Percentiles rank a stretch among this genome's conserved stretches.
Evolutionary conservation across 2,329 filamentous ascomycete genomes (phyloP).

Genomic region (Colletotrichum magnum): DNA sequence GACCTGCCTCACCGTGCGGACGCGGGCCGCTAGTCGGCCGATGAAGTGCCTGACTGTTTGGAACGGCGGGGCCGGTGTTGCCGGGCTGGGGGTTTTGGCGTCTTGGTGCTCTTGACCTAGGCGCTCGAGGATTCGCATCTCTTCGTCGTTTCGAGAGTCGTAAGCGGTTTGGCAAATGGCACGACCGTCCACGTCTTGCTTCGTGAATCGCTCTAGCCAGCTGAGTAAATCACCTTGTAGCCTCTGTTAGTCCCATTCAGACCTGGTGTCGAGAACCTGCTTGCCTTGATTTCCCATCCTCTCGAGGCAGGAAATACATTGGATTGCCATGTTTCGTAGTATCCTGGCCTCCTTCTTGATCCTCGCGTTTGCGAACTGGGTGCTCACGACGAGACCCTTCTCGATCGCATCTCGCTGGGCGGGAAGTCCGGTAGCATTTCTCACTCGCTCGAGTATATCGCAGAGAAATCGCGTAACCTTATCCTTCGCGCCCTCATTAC

Average conservation of each 20-base stretch:
- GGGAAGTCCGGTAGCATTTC: background rate
- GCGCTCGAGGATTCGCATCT: slow-evolving; percentile 22
- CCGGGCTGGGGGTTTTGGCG: background rate
- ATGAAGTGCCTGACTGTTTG: slow-evolving; percentile 55
- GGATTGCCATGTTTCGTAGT: slow-evolving; percentile 33
- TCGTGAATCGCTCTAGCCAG: slow-evolving; percentile 7
- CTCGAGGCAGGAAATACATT: slow-evolving; percentile 28
- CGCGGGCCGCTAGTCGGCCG: slow-evolving; percentile 60
- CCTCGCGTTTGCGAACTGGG: slow-evolving; percentile 43
- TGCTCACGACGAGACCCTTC: background rate
- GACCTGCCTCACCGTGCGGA: slow-evolving; percentile 55
- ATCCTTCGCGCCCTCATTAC: slow-evolving; percentile 49
- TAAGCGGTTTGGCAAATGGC: background rate
- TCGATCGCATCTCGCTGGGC: background rate
- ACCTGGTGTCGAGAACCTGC: background rate
- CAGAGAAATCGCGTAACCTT: slow-evolving; percentile 50
- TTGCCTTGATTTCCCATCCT: accelerated
- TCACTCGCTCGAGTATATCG: slow-evolving; percentile 43
- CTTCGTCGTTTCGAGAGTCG: slow-evolving; percentile 19
- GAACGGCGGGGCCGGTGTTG: slow-evolving; percentile 42
- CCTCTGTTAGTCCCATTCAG: background rate
- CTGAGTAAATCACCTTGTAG: background rate
- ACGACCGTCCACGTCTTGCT: background rate
- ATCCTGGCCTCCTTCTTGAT: slow-evolving; percentile 44
- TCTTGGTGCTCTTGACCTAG: slow-evolving; percentile 5